Base-by-base conservation (phyloP, 768 basidiomycete genomes). In the Lyophyllum shimeji region DNA sequence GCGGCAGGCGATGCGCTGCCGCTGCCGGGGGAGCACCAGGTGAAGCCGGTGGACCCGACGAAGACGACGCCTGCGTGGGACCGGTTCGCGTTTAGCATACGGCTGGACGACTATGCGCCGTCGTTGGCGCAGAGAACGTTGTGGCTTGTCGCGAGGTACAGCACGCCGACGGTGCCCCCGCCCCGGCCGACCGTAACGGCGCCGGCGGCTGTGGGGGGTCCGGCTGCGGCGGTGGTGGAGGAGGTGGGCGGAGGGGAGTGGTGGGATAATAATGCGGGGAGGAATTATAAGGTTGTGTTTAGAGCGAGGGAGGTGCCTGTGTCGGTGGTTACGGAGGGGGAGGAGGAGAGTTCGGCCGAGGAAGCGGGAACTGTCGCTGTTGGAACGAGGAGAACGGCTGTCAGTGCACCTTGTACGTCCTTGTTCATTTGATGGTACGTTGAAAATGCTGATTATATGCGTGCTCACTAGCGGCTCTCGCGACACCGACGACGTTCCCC, bases 181-280 rank as follows among this genome's bases (percentile, higher is more conserved):
- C 37, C 52, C 40, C 8, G 34, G 4, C 34, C 34, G 8, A 13
- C 6, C 12, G 39, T 13, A 18, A 46, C 24, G 18, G 27, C 45
- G 3, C 34, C 20, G 31, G 5, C 39, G 48, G 50, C 15, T 18
- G 17, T 18, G 46, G 17, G 60, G 51, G 58, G 60, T 1, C 3
- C 2, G 34, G 60, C 52, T 17, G 29, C 37, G 8, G 24, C 18
- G 17, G 56, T 6, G 24, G 9, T n/a, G 2, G 46, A 20, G 65
- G 63, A 72, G 65, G 69, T 79, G 64, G 65, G 71, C 7, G 82
- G 78, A 17, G 82, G 82, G 1, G 95, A 98, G 74, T 90, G 88
- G 80, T 98, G 96, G 96, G 96, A 98, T 73, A 95, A 94, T 67
- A 96, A 96, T 62, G 71, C 62, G 2, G 87, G 86, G 0, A 60